Evolutionary conservation across 352 stramenopile species (phyloP).

Genomic region (Pythium brachiatum): DNA sequence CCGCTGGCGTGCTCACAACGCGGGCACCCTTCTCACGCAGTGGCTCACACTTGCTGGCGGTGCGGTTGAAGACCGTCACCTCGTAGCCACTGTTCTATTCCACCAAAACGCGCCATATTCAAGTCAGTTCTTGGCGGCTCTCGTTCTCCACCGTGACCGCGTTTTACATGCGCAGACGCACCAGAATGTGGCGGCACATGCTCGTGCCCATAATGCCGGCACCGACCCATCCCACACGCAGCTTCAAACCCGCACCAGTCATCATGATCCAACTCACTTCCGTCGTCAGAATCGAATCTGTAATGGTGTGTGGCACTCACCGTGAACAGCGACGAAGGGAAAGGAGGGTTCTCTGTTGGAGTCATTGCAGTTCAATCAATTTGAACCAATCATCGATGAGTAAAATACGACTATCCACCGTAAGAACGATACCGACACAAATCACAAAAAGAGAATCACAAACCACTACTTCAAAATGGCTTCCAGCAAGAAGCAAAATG

Average conservation of each 20-base stretch:
- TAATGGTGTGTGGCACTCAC: background rate
- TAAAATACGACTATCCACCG: background rate
- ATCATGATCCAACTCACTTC: slow-evolving; percentile 28
- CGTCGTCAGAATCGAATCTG: background rate
- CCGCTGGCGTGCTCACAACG: slow-evolving; percentile 70
- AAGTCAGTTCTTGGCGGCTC: background rate
- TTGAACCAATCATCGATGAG: slow-evolving; percentile 1
- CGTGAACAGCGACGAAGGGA: background rate
- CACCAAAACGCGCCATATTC: background rate
- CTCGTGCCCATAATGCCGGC: slow-evolving; percentile 88
- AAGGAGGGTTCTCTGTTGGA: background rate
- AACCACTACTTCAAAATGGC: slow-evolving; percentile 4
- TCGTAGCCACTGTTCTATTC: slow-evolving; percentile 77
- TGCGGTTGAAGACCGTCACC: slow-evolving; percentile 86
- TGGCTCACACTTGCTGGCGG: slow-evolving; percentile 71
- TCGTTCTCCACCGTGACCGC: background rate
- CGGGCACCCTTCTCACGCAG: slow-evolving; percentile 75
- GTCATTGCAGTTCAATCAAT: background rate
- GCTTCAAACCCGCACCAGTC: slow-evolving; percentile 50
- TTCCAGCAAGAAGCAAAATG: background rate
- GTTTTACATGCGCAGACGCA: slow-evolving; percentile 24
- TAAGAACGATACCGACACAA: background rate
- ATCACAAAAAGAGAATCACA: background rate
- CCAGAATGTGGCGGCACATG: slow-evolving; percentile 87
- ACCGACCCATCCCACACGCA: slow-evolving; percentile 86